Evolutionary conservation across 2,329 filamentous ascomycete genomes (phyloP).

Genomic region (Colletotrichum lindemuthianum): DNA sequence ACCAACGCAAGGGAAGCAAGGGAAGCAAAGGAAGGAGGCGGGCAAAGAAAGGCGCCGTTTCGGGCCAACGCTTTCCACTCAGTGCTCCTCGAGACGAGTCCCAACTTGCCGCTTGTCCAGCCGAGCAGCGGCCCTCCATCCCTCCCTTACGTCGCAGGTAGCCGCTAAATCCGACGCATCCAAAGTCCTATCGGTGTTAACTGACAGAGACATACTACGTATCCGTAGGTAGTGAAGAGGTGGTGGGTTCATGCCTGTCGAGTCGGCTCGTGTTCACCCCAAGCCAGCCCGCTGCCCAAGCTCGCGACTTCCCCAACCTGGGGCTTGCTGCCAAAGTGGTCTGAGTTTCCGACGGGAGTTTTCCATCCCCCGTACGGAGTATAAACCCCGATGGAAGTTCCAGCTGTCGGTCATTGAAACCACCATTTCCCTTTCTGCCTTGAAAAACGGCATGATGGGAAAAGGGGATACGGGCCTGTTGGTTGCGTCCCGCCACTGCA

Average conservation of each 20-base stretch:
- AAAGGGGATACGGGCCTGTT: constrained; percentile 1
- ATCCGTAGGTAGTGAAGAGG: constrained; percentile 2
- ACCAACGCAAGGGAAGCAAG: constrained; percentile 13
- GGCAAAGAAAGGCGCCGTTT: constrained; percentile 8
- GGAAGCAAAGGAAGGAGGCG: background rate
- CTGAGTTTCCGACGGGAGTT: constrained; percentile 17
- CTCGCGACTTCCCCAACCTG: too few species aligned
- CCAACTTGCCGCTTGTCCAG: constrained; percentile 12
- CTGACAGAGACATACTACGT: background rate
- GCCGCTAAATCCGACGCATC: background rate
- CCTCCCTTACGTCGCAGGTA: background rate
- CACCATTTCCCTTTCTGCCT: too few species aligned
- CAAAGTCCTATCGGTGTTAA: constrained; percentile 1
- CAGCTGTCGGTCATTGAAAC: too few species aligned
- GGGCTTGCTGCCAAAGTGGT: background rate
- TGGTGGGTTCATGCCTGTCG: constrained; percentile 22
- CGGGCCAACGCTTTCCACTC: constrained; percentile 30
- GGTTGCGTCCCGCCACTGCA: background rate
- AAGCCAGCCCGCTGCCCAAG: too few species aligned
- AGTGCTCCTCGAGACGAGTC: constrained; percentile 28
- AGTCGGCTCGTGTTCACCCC: constrained; percentile 22
- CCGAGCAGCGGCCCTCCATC: constrained; percentile 2
- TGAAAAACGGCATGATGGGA: constrained; percentile 5
- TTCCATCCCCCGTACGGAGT: too few species aligned
- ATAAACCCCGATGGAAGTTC: too few species aligned